phyloP scores from a whole-genome alignment of 2,329 filamentous ascomycete species.

The Capronia epimyces region DNA sequence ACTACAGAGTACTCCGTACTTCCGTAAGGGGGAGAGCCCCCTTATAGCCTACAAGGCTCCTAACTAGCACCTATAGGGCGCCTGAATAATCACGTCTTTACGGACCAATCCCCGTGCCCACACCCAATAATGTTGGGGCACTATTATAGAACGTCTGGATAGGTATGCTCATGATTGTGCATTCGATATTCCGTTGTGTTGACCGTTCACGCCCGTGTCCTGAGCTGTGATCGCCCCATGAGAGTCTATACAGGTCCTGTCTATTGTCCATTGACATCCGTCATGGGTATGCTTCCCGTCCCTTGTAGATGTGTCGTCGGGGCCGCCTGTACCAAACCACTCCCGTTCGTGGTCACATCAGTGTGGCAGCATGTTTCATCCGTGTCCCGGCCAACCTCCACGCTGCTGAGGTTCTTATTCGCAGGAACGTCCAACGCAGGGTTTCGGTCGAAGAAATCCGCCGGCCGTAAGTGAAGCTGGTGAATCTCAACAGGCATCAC shows the following conservation, averaged over 20 bases:
- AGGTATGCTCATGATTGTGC: too few relatives aligned
- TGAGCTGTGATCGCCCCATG: too few relatives aligned
- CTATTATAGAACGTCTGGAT: too few relatives aligned
- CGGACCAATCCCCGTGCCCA: too few relatives aligned
- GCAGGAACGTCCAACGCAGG: constrained; percentile 50
- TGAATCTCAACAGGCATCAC: constrained; percentile 47
- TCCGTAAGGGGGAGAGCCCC: too few relatives aligned
- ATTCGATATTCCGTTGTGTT: too few relatives aligned
- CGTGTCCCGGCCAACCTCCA: constrained; percentile 23
- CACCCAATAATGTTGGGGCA: too few relatives aligned
- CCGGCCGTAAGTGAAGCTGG: constrained; percentile 44
- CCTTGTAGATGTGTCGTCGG: constrained; percentile 19
- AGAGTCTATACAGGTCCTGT: not conserved
- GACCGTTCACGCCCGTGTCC: too few relatives aligned
- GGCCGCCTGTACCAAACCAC: constrained; percentile 13
- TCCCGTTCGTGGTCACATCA: not conserved
- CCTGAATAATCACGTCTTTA: too few relatives aligned
- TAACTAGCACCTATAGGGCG: too few relatives aligned
- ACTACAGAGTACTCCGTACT: too few relatives aligned
- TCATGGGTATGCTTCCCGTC: constrained; percentile 12
- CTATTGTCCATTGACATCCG: constrained; percentile 15
- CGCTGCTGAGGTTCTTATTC: constrained; percentile 32
- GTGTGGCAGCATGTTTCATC: constrained; percentile 17
- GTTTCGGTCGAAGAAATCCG: constrained; percentile 51
- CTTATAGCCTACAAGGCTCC: too few relatives aligned